phyloP scores from a whole-genome alignment of 139 green algal genomes.

The Tetratostichococcus sp. region DNA sequence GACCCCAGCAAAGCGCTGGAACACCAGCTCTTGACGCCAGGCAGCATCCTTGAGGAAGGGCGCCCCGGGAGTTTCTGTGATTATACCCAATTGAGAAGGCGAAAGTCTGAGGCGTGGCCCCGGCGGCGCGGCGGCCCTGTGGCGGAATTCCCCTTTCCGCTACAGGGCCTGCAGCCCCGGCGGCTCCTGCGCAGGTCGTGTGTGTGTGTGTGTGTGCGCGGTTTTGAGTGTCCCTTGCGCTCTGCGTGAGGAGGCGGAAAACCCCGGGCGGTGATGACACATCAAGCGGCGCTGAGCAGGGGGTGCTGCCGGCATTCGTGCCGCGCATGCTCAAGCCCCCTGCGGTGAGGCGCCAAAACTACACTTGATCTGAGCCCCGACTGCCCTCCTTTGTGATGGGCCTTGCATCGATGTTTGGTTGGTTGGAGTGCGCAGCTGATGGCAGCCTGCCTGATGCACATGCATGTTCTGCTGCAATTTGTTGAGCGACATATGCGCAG shows the following conservation, averaged over 20 bases:
- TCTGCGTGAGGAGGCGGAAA: not conserved
- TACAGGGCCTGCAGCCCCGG: not conserved
- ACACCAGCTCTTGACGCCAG: no score
- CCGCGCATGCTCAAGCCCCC: no score
- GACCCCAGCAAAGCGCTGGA: not conserved
- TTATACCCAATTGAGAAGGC: not conserved
- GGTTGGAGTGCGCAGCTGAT: not conserved
- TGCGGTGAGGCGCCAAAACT: not conserved
- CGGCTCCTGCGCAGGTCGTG: no score
- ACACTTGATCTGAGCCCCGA: constrained; percentile 1
- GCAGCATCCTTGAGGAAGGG: not conserved
- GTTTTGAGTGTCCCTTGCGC: no score
- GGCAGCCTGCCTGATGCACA: no score
- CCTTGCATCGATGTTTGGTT: not conserved
- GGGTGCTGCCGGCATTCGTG: no score
- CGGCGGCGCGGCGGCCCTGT: no score
- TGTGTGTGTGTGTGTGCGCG: no score
- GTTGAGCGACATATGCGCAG: no score
- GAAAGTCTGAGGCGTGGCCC: not conserved
- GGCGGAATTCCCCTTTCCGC: no score
- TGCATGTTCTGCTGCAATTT: no score
- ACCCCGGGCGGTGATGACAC: not conserved
- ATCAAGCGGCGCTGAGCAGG: not conserved
- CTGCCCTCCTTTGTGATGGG: no score
- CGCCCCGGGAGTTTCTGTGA: not conserved